These are phyloP conservation scores for Paspalum notatum DNA, from an alignment of 176 grass and related monocot species.

Conservation along the genomic window DNA sequence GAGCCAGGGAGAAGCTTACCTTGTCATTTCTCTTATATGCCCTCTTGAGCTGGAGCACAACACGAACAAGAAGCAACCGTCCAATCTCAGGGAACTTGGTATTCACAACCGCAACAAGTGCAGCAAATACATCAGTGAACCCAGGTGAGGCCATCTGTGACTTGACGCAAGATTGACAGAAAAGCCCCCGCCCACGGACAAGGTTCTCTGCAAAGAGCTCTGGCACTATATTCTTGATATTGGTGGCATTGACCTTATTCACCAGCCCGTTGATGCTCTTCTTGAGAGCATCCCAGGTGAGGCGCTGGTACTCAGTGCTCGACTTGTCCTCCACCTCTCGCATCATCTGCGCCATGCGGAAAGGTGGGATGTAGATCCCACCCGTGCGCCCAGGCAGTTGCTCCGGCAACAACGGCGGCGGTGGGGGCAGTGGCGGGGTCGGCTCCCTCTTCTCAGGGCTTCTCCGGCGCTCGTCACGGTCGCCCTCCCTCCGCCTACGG, in stretches of 20 bases:
- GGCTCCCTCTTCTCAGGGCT: conserved; percentile 49
- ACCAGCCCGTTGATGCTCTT: conserved; percentile 95
- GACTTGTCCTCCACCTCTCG: conserved; percentile 91
- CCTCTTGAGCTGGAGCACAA: conserved; percentile 93
- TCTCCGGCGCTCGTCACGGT: conserved; percentile 16
- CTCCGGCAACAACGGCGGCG: conserved; percentile 57
- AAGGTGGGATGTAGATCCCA: conserved; percentile 90
- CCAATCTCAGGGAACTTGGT: conserved; percentile 91
- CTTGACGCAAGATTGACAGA: conserved; percentile 93
- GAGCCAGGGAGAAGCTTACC: conserved; percentile 36
- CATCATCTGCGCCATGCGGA: conserved; percentile 95
- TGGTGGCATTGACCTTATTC: conserved; percentile 92
- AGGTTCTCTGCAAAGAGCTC: conserved; percentile 91
- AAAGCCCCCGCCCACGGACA: conserved; percentile 80
- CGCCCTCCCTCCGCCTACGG: conserved; percentile 15
- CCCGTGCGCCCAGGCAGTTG: conserved; percentile 71
- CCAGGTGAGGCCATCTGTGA: conserved; percentile 95
- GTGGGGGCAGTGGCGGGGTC: conserved; percentile 45
- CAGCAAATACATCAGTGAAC: conserved; percentile 89
- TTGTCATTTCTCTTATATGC: conserved; percentile 96
- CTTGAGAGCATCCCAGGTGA: conserved; percentile 92
- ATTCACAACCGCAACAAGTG: conserved; percentile 80
- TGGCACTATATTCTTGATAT: conserved; percentile 92
- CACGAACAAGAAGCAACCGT: conserved; percentile 64
- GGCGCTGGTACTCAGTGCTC: conserved; percentile 74